Percentiles rank a stretch among this genome's conserved stretches.
These are phyloP conservation scores for Suillus tomentosus DNA, from an alignment of 768 basidiomycete species.

Conservation along the genomic window DNA sequence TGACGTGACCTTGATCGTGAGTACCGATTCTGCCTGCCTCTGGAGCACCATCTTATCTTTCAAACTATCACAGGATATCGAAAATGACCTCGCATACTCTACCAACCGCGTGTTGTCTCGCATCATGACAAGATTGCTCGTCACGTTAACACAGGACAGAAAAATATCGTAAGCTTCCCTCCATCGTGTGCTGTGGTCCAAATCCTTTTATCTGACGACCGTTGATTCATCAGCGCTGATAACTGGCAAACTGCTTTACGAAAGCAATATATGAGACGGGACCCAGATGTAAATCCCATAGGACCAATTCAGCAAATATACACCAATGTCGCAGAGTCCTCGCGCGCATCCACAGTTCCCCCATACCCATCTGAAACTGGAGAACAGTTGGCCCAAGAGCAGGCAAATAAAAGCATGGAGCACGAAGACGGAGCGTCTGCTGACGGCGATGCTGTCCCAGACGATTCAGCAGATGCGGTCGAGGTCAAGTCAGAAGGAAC, in stretches of 20 bases:
- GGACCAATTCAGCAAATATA: slow-evolving; percentile 47
- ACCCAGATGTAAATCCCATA: slow-evolving; percentile 71
- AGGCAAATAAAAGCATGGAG: slow-evolving; percentile 4
- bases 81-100: slow-evolving; percentile 69
- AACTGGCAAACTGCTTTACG: slow-evolving; percentile 81
- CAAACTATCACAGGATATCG: slow-evolving; percentile 60
- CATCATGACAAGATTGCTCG: slow-evolving; percentile 73
- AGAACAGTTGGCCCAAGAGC: slow-evolving; percentile 16
- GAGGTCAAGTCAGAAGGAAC: slow-evolving; percentile 11
- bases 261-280: slow-evolving; percentile 74
- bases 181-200: slow-evolving; percentile 25
- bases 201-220: slow-evolving; percentile 19
- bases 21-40: slow-evolving; percentile 23
- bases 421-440: slow-evolving; percentile 19
- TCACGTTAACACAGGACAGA: slow-evolving; percentile 76
- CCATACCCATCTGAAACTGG: slow-evolving; percentile 11
- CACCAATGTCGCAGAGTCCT: slow-evolving; percentile 25
- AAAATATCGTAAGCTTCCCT: slow-evolving; percentile 65
- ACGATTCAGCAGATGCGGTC: not conserved
- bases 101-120: slow-evolving; percentile 65
- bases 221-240: slow-evolving; percentile 49
- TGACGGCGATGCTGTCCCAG: slow-evolving; percentile 11
- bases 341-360: slow-evolving; percentile 32
- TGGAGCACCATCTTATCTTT: slow-evolving; percentile 13
- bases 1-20: slow-evolving; percentile 68